Evolutionary conservation across 176 grass and related monocot genomes (phyloP).

Genomic region (Bolboschoenus planiculmis): DNA sequence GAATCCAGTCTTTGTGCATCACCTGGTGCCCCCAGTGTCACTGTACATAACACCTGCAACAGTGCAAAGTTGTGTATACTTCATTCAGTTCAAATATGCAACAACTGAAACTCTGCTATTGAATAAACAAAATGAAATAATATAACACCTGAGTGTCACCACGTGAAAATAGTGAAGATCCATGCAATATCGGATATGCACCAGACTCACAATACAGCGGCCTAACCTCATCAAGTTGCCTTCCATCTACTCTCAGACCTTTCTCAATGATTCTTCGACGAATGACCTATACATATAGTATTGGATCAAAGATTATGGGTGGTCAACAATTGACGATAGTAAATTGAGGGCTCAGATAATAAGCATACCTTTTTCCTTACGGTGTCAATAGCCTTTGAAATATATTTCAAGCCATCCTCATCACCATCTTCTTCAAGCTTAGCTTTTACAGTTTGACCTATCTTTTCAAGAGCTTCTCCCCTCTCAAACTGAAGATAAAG

Average conservation of each 20-base stretch:
- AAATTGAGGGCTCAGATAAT: neutral
- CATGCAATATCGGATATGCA: constrained; percentile 67
- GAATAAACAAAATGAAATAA: neutral
- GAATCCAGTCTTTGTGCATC: constrained; percentile 90
- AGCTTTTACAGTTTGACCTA: constrained; percentile 59
- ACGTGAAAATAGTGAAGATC: constrained; percentile 89
- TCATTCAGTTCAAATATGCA: neutral
- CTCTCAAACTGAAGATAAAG: constrained; percentile 67
- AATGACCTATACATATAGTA: constrained; percentile 54
- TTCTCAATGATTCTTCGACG: constrained; percentile 90
- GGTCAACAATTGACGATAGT: neutral
- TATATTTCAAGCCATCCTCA: constrained; percentile 80
- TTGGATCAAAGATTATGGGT: constrained; percentile 16
- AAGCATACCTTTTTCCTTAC: constrained; percentile 79
- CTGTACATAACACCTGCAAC: constrained; percentile 85
- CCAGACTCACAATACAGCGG: constrained; percentile 83
- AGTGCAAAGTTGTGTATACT: neutral
- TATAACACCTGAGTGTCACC: constrained; percentile 72
- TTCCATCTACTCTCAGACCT: constrained; percentile 92
- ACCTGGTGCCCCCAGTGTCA: constrained; percentile 86
- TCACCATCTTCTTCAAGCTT: constrained; percentile 95
- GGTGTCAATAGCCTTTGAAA: constrained; percentile 74
- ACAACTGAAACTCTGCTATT: neutral
- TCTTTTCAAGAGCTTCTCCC: constrained; percentile 83
- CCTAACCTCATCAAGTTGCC: constrained; percentile 89